phyloP scores from a whole-genome alignment of 1,284 basidiomycete genomes.

The Sanghuangporus baumii region DNA sequence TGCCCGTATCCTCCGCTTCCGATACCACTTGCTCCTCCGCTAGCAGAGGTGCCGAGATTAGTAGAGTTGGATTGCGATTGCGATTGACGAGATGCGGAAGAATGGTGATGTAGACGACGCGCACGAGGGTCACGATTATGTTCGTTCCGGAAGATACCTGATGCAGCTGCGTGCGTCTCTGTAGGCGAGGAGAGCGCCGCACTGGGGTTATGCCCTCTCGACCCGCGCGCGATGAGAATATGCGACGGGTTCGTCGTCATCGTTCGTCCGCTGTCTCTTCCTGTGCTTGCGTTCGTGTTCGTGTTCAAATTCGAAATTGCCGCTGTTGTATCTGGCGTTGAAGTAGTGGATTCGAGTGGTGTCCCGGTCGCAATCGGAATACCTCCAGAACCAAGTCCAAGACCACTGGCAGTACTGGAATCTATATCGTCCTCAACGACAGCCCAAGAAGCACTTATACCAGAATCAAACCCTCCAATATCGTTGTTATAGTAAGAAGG shows the following conservation, averaged over 20 bases:
- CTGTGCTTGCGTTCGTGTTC: not conserved
- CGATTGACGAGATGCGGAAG: not conserved
- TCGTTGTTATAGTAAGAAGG: not conserved
- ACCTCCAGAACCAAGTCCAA: not conserved
- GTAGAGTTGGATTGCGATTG: not conserved
- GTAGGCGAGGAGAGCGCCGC: slow-evolving; percentile 76
- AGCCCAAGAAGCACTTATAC: not conserved
- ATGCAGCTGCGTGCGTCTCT: slow-evolving; percentile 78
- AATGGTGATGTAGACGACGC: not conserved
- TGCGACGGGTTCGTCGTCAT: slow-evolving; percentile 75
- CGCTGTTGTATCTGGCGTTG: not conserved
- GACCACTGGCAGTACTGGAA: not conserved
- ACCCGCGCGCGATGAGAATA: slow-evolving; percentile 79
- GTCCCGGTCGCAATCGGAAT: not conserved
- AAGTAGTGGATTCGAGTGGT: not conserved
- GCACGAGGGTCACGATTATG: slow-evolving; percentile 39
- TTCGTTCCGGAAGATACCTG: slow-evolving; percentile 76
- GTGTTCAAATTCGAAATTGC: not conserved
- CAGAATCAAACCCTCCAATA: not conserved
- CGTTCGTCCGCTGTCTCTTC: not conserved
- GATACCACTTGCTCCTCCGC: slow-evolving; percentile 32
- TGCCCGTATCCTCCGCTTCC: slow-evolving; percentile 69
- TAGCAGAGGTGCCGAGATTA: slow-evolving; percentile 47
- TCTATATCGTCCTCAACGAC: not conserved
- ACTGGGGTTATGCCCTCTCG: slow-evolving; percentile 67